Percentiles rank a stretch among this genome's conserved stretches.
Evolutionary conservation across 345 rosid species (phyloP).

Genomic region (Balakata baccata): DNA sequence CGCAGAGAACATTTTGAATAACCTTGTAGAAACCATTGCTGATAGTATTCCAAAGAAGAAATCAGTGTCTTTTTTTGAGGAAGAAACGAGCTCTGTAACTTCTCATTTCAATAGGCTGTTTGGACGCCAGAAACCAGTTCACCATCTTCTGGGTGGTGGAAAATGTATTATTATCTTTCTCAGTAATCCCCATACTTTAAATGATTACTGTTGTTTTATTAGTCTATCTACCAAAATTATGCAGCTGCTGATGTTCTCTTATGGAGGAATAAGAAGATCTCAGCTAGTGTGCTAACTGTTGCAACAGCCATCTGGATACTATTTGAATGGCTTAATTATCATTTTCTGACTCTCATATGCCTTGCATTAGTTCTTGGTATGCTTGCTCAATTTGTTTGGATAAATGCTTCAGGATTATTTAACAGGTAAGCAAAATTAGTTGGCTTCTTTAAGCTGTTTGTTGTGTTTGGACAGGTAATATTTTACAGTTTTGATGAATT

Average conservation of each 20-base stretch:
- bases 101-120: constrained; percentile 65
- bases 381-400: constrained; percentile 85
- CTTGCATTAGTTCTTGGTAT: constrained; percentile 67
- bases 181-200: neutral
- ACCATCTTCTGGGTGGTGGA: constrained; percentile 85
- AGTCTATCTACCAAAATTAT: constrained; percentile 14
- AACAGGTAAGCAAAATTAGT: constrained; percentile 43
- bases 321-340: constrained; percentile 89
- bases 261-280: constrained; percentile 97
- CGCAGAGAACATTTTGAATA: constrained; percentile 50
- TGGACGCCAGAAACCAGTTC: constrained; percentile 75
- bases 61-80: constrained; percentile 57
- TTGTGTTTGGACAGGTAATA: neutral
- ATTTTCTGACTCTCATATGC: constrained; percentile 66
- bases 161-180: constrained; percentile 44
- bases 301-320: constrained; percentile 88
- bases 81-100: constrained; percentile 45
- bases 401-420: constrained; percentile 63
- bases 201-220: neutral
- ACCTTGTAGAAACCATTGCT: constrained; percentile 57
- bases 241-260: constrained; percentile 97
- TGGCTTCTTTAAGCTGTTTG: constrained; percentile 1
- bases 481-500: neutral
- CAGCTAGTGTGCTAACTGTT: constrained; percentile 57
- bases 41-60: constrained; percentile 64